Evolutionary conservation across 2,329 filamentous ascomycete genomes (phyloP), one percentile per base, ranked within the genome.

Genomic region (Hymenoscyphus albidus): DNA sequence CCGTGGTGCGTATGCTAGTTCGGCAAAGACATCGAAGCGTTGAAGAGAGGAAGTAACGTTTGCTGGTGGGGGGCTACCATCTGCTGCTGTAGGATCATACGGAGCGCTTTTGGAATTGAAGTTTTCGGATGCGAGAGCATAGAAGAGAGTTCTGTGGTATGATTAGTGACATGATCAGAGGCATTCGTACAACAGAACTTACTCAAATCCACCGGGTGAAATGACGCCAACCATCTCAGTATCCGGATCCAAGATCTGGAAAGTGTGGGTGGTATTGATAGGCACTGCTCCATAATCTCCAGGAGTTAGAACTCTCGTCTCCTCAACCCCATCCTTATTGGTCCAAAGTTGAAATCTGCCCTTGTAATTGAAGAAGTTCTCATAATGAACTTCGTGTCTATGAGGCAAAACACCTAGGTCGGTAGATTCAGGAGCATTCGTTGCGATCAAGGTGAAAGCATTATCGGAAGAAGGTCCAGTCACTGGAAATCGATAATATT

Each of bases 141-240:
- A 79, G 71, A 81, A 81, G 4, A 81, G 75, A 2, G 78, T 14
- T 32, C 74, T 71, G 67, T 70, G 22, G 10, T 22, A 12, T 4
- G 31, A 40, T 31, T 16, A 18, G 22, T 54, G 16, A n/a, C 5
- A 32, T 35, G 6, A n/a, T 6, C 55, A 59, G 54, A 35, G 27
- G 27, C 3, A 56, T 4, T 16, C 3, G 7, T 44, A 1, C 2
- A 7, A 4, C 18, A 58, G 44, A 10, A 72, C 71, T 57, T 74
- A 77, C 74, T 82, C 80, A 60, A 82, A 82, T n/a, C 79, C 80
- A 39, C 81, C 79, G 2, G 80, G 80, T 7, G 75, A 73, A 57
- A 82, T 78, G 0, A 80, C 75, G 2, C 80, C 80, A 1, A 78
- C 75, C 70, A 82, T 76, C 67, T 82, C 77, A 4, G 79, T 81